Evolutionary conservation across 805 yeast species (phyloP).

Genomic region (Candida broadrunensis): DNA sequence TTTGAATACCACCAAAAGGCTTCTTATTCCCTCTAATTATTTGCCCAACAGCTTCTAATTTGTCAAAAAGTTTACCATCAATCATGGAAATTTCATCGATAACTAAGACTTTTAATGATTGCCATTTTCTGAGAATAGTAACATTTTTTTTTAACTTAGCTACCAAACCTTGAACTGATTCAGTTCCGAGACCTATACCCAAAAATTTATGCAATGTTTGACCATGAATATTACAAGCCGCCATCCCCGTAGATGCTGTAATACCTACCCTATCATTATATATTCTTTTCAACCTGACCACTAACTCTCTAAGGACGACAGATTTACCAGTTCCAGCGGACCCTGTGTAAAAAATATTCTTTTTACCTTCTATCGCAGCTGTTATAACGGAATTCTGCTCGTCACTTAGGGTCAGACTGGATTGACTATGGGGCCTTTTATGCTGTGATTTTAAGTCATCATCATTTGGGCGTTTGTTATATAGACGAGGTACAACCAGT

Average conservation of each 20-base stretch:
- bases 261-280: conserved; percentile 63
- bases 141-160: conserved; percentile 47
- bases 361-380: conserved; percentile 46
- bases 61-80: conserved; percentile 73
- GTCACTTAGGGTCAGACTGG: conserved; percentile 15
- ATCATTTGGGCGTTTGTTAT: not conserved
- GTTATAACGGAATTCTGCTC: conserved; percentile 51
- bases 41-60: conserved; percentile 69
- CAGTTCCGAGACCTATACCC: conserved; percentile 79
- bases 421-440: not conserved
- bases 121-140: conserved; percentile 57
- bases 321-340: conserved; percentile 91
- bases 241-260: conserved; percentile 95
- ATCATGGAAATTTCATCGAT: conserved; percentile 96
- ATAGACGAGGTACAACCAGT: not conserved
- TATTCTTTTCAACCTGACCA: conserved; percentile 45
- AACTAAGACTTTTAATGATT: conserved; percentile 61
- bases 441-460: conserved; percentile 3
- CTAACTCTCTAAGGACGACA: conserved; percentile 61
- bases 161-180: conserved; percentile 42
- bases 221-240: conserved; percentile 93
- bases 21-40: conserved; percentile 43
- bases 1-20: conserved; percentile 95
- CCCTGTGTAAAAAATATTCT: conserved; percentile 73
- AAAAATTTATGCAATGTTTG: conserved; percentile 81